These are phyloP conservation scores for Waitea zeae DNA, from an alignment of 1,284 basidiomycete genomes.

Conservation along the genomic window DNA sequence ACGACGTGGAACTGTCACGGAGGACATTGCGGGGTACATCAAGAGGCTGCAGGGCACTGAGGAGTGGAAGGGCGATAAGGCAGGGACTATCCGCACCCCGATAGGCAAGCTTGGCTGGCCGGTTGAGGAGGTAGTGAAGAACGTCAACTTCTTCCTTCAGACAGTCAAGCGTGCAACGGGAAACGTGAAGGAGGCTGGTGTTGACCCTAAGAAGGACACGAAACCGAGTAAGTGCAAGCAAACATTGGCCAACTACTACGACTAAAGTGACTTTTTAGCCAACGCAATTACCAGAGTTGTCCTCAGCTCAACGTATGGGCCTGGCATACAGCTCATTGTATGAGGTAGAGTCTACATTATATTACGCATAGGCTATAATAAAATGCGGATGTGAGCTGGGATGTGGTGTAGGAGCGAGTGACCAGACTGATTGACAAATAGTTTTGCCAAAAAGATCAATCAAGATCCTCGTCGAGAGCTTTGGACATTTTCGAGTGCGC, in stretches of 20 bases:
- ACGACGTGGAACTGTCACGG: constrained; percentile 86
- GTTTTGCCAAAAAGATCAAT: neutral
- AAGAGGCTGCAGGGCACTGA: constrained; percentile 65
- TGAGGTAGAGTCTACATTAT: too few relatives aligned
- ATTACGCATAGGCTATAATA: too few relatives aligned
- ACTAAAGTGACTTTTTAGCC: too few relatives aligned
- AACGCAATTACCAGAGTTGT: constrained; percentile 59
- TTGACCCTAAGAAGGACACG: too few relatives aligned
- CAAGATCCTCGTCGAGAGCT: neutral
- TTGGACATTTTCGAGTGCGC: neutral
- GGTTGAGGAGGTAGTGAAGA: constrained; percentile 58
- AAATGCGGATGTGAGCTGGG: too few relatives aligned
- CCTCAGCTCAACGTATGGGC: constrained; percentile 75
- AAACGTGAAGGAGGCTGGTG: constrained; percentile 39
- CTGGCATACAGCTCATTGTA: constrained; percentile 28
- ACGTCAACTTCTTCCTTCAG: constrained; percentile 63
- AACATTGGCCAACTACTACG: too few relatives aligned
- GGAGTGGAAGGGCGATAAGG: constrained; percentile 88
- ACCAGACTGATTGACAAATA: too few relatives aligned
- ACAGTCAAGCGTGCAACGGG: constrained; percentile 66
- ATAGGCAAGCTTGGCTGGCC: constrained; percentile 66
- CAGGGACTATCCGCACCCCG: constrained; percentile 70
- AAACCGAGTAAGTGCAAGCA: too few relatives aligned
- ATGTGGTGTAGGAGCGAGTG: too few relatives aligned
- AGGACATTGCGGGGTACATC: constrained; percentile 72